Percentiles rank a stretch among this genome's conserved stretches.
Conservation (phyloP, 495 filamentous ascomycete genomes). For the Talaromyces thailandensis region DNA sequence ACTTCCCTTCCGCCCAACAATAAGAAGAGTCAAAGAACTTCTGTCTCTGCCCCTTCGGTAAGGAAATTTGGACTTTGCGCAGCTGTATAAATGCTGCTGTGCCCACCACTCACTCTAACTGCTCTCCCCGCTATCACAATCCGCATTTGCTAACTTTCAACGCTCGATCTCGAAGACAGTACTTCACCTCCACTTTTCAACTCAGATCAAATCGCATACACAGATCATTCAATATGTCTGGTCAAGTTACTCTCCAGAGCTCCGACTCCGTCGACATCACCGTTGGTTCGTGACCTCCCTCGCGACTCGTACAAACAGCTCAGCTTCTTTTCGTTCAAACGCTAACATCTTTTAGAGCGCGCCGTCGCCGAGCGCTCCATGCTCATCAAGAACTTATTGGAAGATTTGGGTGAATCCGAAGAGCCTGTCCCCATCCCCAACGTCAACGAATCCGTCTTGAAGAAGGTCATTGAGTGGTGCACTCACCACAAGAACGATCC, state of each 20-base stretch:
- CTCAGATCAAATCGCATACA: not conserved
- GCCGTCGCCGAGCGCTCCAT: conserved; percentile 83
- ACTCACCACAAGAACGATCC: conserved; percentile 87
- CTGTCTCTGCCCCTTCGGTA: not conserved
- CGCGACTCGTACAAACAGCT: not conserved
- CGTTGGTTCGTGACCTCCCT: conserved; percentile 39
- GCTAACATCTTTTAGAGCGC: conserved; percentile 46
- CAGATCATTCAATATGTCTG: not conserved
- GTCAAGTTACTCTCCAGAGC: conserved; percentile 42
- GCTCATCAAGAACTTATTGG: conserved; percentile 95
- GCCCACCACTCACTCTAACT: not conserved
- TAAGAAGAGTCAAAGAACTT: not conserved
- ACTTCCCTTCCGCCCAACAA: not conserved
- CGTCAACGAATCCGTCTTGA: conserved; percentile 86
- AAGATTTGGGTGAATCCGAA: conserved; percentile 70
- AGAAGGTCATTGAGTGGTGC: conserved; percentile 98
- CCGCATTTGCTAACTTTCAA: not conserved
- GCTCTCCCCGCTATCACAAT: not conserved
- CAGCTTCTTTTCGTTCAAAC: not conserved
- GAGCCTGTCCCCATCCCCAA: conserved; percentile 81
- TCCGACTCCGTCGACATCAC: conserved; percentile 46
- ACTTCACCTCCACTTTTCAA: not conserved
- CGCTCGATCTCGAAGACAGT: not conserved
- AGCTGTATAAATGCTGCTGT: not conserved
- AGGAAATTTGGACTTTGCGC: not conserved